Evolutionary conservation across 148 eudicot species (phyloP), one percentile per base, ranked within the genome.

Genomic region (Rheum nobile): DNA sequence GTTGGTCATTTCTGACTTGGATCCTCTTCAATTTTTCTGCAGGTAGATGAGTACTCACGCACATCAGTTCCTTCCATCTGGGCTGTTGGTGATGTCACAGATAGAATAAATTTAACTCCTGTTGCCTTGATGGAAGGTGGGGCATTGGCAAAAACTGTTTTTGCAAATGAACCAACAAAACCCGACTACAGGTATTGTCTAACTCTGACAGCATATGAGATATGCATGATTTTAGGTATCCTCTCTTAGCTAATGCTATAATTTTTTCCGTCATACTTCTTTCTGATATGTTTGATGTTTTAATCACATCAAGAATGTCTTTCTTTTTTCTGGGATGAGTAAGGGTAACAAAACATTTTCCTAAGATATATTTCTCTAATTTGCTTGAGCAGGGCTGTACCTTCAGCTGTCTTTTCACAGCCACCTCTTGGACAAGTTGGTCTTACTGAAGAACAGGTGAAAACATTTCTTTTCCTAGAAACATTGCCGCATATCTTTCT

Each of bases 81-180:
- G 92, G 99, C 99, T 12, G 97, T 95, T 43, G 99, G 99, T 79
- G 99, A 95, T 80, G 97, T 85, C 73, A 95, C 99, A 71, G 86
- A 95, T 77, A 85, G 99, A 74, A 85, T 95, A 90, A 95, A 91
- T 84, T 95, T 95, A 81, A 95, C 99, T 73, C 99, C 99, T 24
- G 96, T 95, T 74, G 99, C 99, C 54, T 86, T 95, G 69, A 95
- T 95, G 99, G 99, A 95, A 82, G 98, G 99, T 79, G 85, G 72
- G 54, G 99, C 99, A 79, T 69, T 95, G 79, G 96, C 99, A 77
- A 95, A 90, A 84, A 95, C 99, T 52, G 35, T 94, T 26, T 94
- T 94, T 80, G 88, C 78, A 54, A 86, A 91, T 87, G 86, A 88
- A 77, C 99, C 93, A 28, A 89, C 97, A 82, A 91, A 88, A 88